Evolutionary conservation across 495 filamentous ascomycete species (phyloP).

Genomic region (Glarea lozoyensis): DNA sequence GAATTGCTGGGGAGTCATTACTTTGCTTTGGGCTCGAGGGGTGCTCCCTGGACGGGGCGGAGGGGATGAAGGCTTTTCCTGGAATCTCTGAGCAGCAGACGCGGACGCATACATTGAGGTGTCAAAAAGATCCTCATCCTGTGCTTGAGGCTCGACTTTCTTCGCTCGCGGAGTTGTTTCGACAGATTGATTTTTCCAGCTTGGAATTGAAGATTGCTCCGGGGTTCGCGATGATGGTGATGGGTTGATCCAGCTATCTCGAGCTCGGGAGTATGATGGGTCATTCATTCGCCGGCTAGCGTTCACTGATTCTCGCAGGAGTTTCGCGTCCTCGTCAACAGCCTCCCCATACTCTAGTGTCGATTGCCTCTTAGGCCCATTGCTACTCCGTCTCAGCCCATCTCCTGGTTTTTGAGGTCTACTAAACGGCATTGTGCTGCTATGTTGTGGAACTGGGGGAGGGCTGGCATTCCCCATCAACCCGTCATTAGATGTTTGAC

Average conservation of each 20-base stretch:
- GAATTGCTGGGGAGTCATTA: conserved; percentile 86
- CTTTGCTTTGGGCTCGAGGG: conserved; percentile 47
- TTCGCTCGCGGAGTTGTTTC: conserved; percentile 17
- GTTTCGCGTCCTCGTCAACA: conserved; percentile 60
- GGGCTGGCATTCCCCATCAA: conserved; percentile 38
- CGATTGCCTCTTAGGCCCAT: conserved; percentile 36
- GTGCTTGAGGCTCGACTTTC: conserved; percentile 1
- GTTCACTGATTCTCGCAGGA: conserved; percentile 54
- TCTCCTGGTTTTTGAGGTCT: conserved; percentile 8
- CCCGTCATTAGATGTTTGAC: conserved; percentile 55
- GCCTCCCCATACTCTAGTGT: conserved; percentile 30
- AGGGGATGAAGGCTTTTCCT: conserved; percentile 25
- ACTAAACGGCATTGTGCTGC: neutral
- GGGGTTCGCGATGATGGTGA: conserved; percentile 25
- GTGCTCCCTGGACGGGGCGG: too few species aligned
- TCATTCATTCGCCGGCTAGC: conserved; percentile 30
- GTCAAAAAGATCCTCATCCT: conserved; percentile 34
- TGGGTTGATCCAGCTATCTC: conserved; percentile 19
- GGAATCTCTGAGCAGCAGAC: conserved; percentile 38
- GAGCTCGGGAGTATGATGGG: conserved; percentile 27
- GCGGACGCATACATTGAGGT: conserved; percentile 27
- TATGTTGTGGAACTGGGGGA: conserved; percentile 28
- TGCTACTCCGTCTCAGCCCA: conserved; percentile 38
- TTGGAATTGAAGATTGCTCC: conserved; percentile 24
- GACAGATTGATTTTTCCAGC: conserved; percentile 21